Evolutionary conservation across 345 rosid genomes (phyloP).

Genomic region (Citrus cavaleriei): DNA sequence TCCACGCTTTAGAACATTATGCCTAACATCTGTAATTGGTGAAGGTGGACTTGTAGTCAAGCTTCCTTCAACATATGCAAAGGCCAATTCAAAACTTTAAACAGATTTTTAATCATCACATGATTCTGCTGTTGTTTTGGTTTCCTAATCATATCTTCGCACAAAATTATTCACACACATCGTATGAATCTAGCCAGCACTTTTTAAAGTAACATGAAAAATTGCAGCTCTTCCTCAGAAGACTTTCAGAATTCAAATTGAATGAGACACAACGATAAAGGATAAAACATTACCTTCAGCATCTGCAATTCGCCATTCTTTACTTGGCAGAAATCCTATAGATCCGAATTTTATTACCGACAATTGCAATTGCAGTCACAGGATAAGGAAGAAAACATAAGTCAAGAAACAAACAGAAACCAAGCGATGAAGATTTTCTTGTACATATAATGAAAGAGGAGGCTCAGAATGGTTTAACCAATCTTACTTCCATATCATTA

Average conservation of each 20-base stretch:
- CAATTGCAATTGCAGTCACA: slow-evolving; percentile 1
- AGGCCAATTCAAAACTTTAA: not conserved
- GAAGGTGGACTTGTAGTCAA: not conserved
- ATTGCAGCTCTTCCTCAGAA: not conserved
- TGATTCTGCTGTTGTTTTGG: not conserved
- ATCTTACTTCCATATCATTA: slow-evolving; percentile 63
- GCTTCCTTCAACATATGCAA: not conserved
- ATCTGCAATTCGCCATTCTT: slow-evolving; percentile 49
- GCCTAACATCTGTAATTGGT: not conserved
- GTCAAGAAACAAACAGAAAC: not conserved
- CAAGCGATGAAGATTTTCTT: not conserved
- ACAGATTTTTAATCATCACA: not conserved
- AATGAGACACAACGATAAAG: not conserved
- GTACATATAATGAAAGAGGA: not conserved
- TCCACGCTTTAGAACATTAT: not conserved
- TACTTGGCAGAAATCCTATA: slow-evolving; percentile 59
- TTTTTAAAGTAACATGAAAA: not conserved
- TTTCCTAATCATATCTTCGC: not conserved
- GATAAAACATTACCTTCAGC: slow-evolving; percentile 50
- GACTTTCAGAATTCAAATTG: not conserved
- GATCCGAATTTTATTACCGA: slow-evolving; percentile 18
- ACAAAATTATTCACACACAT: not conserved
- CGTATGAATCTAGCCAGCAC: not conserved
- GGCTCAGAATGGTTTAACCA: not conserved
- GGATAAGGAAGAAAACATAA: slow-evolving; percentile 1